Evolutionary conservation across 2,329 filamentous ascomycete species (phyloP).

Genomic region (Pestalotiopsis sp.): DNA sequence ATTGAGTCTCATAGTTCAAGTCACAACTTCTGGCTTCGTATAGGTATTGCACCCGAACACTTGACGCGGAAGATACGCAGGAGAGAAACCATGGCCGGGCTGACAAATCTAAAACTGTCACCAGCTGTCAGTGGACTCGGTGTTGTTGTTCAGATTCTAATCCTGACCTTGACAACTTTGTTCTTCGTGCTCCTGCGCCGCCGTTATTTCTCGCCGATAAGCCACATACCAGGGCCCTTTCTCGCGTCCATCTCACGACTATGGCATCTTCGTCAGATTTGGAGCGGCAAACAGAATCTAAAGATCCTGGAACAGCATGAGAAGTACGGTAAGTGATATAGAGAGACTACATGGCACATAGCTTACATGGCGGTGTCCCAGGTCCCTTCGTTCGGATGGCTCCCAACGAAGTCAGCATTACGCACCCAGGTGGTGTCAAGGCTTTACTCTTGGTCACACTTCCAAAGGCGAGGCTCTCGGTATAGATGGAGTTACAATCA

Average conservation of each 20-base stretch:
- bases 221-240: constrained; percentile 42
- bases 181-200: background rate
- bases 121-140: no score
- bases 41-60: no score
- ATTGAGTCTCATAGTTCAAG: no score
- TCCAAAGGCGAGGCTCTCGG: constrained; percentile 28
- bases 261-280: constrained; percentile 41
- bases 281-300: constrained; percentile 39
- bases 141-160: no score
- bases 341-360: no score
- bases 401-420: constrained; percentile 45
- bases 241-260: constrained; percentile 40
- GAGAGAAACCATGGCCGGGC: no score
- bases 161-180: background rate
- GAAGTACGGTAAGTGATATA: constrained; percentile 34
- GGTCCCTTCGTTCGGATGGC: constrained; percentile 44
- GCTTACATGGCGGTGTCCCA: constrained; percentile 15
- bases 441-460: constrained; percentile 35
- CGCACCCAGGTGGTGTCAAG: constrained; percentile 41
- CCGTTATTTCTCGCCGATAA: constrained; percentile 13
- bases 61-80: no score
- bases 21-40: no score
- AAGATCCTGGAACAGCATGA: constrained; percentile 38
- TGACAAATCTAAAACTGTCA: no score
- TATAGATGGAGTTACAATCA: no score